Evolutionary conservation across 176 grass and related monocot genomes (phyloP), one percentile per base, ranked within the genome.

Genomic region (Chloris gayana): DNA sequence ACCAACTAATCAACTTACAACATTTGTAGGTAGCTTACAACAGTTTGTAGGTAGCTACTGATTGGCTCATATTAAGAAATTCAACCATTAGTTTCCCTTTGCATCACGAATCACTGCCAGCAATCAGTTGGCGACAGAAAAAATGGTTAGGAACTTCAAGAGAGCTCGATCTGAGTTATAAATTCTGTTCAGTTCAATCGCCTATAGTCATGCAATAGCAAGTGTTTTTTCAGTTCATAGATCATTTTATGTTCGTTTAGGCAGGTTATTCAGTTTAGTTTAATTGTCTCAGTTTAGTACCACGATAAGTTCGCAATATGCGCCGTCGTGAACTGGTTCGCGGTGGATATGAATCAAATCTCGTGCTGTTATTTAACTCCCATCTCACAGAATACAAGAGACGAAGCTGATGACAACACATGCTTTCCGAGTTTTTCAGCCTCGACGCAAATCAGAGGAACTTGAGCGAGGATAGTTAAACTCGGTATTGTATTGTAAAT

Each of bases 401-500:
- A 87, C 66, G 33, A 88, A 88, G 88, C 85, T 90, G 87, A 93
- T 93, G 87, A 71, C 87, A 88, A 88, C 88, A 90, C 85, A 61
- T 0, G 15, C 57, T 93, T 1, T 87, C 1, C 76, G 79, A 87
- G 85, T 68, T 83, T 71, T 82, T 90, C 85, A 88, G 91, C 82
- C 82, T 76, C 65, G 41, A 22, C 29, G 21, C 74, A 66, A 71
- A 87, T 80, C 74, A 51, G 30, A 53, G 54, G 1, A 41, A 79
- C 54, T 67, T 70, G 72, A 38, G 24, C 14, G 14, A 77, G 85
- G 88, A 93, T 88, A 85, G 85, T 88, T 88, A 81, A 88, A 83
- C 82, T 85, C 87, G 78, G 17, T 1, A 49, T 0, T 6, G 18
- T 8, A 1, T 22, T 11, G 10, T 6, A 56, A 56, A 22, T 18